Base-by-base conservation (phyloP, 1,284 basidiomycete species). In the Cutaneotrichosporon curvatum region DNA sequence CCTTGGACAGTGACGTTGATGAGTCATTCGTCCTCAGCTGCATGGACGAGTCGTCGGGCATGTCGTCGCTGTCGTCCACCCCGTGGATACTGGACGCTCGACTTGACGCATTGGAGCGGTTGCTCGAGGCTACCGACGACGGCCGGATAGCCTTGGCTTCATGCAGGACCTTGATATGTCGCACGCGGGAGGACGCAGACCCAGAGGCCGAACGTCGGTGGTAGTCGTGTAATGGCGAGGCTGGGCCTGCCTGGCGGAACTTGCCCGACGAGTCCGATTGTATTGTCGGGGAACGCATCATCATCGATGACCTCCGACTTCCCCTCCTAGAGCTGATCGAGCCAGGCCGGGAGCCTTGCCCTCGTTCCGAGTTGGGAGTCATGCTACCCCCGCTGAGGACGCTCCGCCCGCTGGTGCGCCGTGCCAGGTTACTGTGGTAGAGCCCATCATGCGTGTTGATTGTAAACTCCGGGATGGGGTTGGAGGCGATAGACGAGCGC, bases 301-400 rank as follows among this genome's bases (percentile, higher is more conserved):
- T 40, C 8, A 12, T 7, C 21, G 62, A 57, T 23, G 62, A 62
- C 39, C 62, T 53, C 14, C 56, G 47, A 42, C 54, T 48, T 23
- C 50, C 53, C 35, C 56, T 59, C n/a, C 58, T 41, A 7, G 63
- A 65, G 25, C 58, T 60, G 1, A 56, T 40, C 5, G 61, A 65
- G 1, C 65, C 59, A 0, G 68, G 67, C 0, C 70, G 53, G 1
- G 65, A 68, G 2, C 51, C 38, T 32, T 56, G 54, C 19, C 61
- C 70, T 15, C 59, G 47, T 30, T 74, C 72, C 22, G 66, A 68
- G 0, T 63, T 72, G 0, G 71, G 72, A 1, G 72, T 73, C 28
- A 63, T 60, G 36, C 64, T 65, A 2, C 68, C 68, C 18, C 61
- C 62, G 18, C 65, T 69, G 31, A 40, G 19, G 18, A 22, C 31